Base-by-base conservation (phyloP, 495 filamentous ascomycete genomes). In the Penicillium psychrofluorescens region DNA sequence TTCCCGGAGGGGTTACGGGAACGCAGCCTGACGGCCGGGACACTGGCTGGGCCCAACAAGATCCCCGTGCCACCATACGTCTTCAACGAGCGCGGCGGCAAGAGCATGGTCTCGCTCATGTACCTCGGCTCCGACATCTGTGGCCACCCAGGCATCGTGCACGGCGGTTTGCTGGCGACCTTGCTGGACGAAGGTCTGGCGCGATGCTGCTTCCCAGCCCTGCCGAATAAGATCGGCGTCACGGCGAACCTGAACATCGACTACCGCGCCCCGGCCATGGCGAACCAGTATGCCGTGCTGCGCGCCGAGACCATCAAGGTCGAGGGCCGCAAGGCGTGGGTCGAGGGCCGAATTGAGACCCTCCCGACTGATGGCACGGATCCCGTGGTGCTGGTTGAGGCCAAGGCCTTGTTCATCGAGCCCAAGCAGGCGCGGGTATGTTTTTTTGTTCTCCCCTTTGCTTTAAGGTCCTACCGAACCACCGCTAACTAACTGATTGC, bases 271-370 rank as follows among this genome's bases (percentile, higher is more conserved):
- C 92, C 94, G 11, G 83, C 83, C 22, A 75, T 77, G 59, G 88
- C 91, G 16, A 75, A 79, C n/a, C 72, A 75, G 37, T 95, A 84
- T 57, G 70, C 90, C 35, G 87, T 92, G 16, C 63, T 98, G 36
- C 77, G 77, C 42, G 94, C 88, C 13, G 79, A 80, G 55, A 95
- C 89, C 12, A 78, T 79, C 14, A 94, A 86, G 70, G 86, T 89
- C 8, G 91, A 97, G 59, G 94, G 92, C 6, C 76, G 92, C 48
- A 98, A 98, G 64, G 92, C 90, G 14, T 98, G 91, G 91, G 90
- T 96, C 6, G 83, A 89, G 65, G 94, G 88, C 14, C 78, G 80
- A 50, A 85, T 98, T 53, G 91, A 95, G 75, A 85, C 88, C 15
- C 71, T 96, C 10, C 78, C 80, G 32, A 71, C 67, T 38, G 75